These are phyloP conservation scores for Chlorella sp. DNA, from an alignment of 139 green algal species.

Conservation along the genomic window DNA sequence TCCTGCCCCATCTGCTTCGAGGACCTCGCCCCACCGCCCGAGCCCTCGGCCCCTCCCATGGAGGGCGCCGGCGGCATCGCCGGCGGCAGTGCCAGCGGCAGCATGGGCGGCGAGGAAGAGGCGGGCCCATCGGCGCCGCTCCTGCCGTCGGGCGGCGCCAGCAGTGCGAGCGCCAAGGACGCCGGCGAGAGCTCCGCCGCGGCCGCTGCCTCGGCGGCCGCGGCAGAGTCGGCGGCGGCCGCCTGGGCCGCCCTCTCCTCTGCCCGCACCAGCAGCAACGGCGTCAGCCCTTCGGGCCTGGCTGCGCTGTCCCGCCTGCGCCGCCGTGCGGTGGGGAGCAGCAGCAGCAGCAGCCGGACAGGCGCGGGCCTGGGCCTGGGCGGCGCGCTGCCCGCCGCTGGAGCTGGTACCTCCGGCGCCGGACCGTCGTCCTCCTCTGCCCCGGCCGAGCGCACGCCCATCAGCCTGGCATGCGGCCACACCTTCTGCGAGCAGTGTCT, in stretches of 20 bases:
- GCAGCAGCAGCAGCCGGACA: background rate
- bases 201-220: background rate
- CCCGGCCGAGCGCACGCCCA: background rate
- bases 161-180: background rate
- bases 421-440: slow-evolving; percentile 6
- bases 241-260: no score
- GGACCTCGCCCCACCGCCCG: background rate
- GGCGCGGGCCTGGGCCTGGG: slow-evolving; percentile 3
- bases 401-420: no score
- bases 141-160: background rate
- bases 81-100: slow-evolving; percentile 1
- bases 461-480: slow-evolving; percentile 58
- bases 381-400: no score
- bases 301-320: slow-evolving; percentile 9
- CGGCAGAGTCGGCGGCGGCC: no score
- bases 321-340: background rate
- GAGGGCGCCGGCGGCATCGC: background rate
- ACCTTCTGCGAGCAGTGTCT: slow-evolving; percentile 59
- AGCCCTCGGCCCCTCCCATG: background rate
- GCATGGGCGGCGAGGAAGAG: background rate
- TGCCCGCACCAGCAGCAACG: no score
- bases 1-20: slow-evolving; percentile 57
- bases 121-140: background rate
- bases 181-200: background rate
- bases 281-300: slow-evolving; percentile 6